phyloP scores from a whole-genome alignment of 140 eudicot genomes.

The Ambrosia hybrid region DNA sequence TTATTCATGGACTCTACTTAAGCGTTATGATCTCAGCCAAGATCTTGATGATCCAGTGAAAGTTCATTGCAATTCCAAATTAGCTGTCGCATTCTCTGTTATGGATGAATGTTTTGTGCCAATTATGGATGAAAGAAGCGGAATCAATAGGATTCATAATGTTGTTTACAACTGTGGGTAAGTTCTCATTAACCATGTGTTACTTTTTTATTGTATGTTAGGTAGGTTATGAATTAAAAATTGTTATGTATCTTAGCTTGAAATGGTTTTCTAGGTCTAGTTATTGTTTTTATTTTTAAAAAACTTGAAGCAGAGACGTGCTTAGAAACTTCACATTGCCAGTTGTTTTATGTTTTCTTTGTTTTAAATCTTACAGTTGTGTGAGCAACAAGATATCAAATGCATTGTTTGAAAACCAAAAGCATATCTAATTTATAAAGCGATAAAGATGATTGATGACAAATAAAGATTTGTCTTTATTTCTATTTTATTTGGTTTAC shows the following conservation, averaged over 20 bases:
- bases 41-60: slow-evolving; percentile 38
- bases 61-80: slow-evolving; percentile 73
- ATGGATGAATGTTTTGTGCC: slow-evolving; percentile 98
- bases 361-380: too few species aligned
- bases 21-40: slow-evolving; percentile 47
- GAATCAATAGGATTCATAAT: slow-evolving; percentile 58
- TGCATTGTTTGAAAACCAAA: too few species aligned
- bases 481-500: slow-evolving; percentile 8
- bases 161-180: slow-evolving; percentile 89
- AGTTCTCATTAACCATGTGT: slow-evolving; percentile 30
- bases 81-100: slow-evolving; percentile 78
- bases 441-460: slow-evolving; percentile 55
- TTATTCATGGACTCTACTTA: slow-evolving; percentile 70
- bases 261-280: too few species aligned
- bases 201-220: not conserved
- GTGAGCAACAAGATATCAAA: too few species aligned
- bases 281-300: too few species aligned
- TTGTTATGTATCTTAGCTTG: too few species aligned
- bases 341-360: too few species aligned
- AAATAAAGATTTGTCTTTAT: not conserved
- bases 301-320: too few species aligned
- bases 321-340: too few species aligned
- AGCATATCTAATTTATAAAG: slow-evolving; percentile 68
- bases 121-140: slow-evolving; percentile 78
- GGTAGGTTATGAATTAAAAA: not conserved